Evolutionary conservation across 2,329 filamentous ascomycete genomes (phyloP), one percentile per base, ranked within the genome.

Genomic region (Annulohypoxylon truncatum): DNA sequence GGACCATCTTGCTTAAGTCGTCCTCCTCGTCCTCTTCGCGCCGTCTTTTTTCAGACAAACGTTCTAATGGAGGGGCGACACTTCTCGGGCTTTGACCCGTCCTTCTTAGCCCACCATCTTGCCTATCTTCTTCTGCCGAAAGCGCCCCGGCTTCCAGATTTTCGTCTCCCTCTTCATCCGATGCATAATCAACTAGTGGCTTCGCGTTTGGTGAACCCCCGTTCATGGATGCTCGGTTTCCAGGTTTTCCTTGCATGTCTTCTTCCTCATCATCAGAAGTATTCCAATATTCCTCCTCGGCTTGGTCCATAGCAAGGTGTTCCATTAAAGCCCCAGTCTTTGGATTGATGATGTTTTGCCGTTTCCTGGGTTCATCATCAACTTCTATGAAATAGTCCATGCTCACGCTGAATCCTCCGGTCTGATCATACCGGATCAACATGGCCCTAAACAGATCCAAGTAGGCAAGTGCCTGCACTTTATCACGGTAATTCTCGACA

Each of bases 261-360:
- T 97, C 94, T 64, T 94, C 91, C 48, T 96, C 92, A 72, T 96
- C 92, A 72, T 97, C 94, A 0, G 92, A 93, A 0, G 87, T 89
- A 73, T 97, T 95, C 86, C 96, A 98, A 78, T 98, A 99, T 44
- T 95, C 93, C 74, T 97, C 95, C 77, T 97, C 93, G 9, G 90
- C 89, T 4, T 90, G 85, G 76, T 97, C 95, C 75, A 94, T 86
- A 0, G 78, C 69, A 8, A 87, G 78, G 56, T 97, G 94, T 75
- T 93, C 93, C 77, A 96, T 86, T 46, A 84, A 74, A 15, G 87
- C 89, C 70, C 89, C 74, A 4, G 72, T 87, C 78, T 91, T 91
- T 66, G 80, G 73, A 56, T 82, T 82, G 2, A 80, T 77, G 44
- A 80, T 77, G 47, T 76, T 77, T 8, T 78, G 73, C 18, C 79